phyloP scores from a whole-genome alignment of 805 yeast species.

The Lipomyces sp. region DNA sequence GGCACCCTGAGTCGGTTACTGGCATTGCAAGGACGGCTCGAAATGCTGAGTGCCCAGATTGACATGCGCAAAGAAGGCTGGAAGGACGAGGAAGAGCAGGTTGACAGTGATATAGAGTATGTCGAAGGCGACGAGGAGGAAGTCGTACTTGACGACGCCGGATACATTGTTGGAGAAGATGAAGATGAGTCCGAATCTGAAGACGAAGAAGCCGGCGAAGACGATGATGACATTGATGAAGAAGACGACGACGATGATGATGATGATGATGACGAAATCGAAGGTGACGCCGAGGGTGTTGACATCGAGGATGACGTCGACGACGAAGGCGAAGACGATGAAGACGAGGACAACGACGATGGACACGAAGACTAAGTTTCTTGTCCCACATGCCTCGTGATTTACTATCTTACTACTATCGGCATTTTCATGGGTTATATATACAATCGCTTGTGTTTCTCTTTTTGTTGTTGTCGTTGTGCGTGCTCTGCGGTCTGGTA shows the following conservation, averaged over 20 bases:
- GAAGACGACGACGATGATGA: conserved; percentile 47
- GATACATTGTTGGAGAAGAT: conserved; percentile 55
- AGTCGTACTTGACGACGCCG: conserved; percentile 23
- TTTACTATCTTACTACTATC: background rate
- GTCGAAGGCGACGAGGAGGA: conserved; percentile 45
- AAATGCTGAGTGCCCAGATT: conserved; percentile 75
- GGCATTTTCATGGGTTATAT: conserved; percentile 7
- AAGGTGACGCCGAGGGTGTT: conserved; percentile 40
- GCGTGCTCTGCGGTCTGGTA: conserved; percentile 1
- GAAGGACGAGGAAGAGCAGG: conserved; percentile 43
- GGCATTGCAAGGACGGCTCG: conserved; percentile 84
- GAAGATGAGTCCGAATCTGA: conserved; percentile 53
- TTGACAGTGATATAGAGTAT: conserved; percentile 46
- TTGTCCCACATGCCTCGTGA: no score
- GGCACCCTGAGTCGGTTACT: conserved; percentile 68
- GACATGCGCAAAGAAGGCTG: conserved; percentile 61
- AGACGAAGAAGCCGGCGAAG: conserved; percentile 47
- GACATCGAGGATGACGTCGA: conserved; percentile 40
- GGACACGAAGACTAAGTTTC: background rate
- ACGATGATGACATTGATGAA: conserved; percentile 47
- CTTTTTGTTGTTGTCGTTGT: background rate
- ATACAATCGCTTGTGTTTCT: background rate
- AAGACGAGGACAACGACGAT: conserved; percentile 20
- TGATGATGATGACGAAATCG: conserved; percentile 41
- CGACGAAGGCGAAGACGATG: conserved; percentile 38